Evolutionary conservation across 345 rosid species (phyloP), one percentile per base, ranked within the genome.

Genomic region (Gossypium ekmanianum): DNA sequence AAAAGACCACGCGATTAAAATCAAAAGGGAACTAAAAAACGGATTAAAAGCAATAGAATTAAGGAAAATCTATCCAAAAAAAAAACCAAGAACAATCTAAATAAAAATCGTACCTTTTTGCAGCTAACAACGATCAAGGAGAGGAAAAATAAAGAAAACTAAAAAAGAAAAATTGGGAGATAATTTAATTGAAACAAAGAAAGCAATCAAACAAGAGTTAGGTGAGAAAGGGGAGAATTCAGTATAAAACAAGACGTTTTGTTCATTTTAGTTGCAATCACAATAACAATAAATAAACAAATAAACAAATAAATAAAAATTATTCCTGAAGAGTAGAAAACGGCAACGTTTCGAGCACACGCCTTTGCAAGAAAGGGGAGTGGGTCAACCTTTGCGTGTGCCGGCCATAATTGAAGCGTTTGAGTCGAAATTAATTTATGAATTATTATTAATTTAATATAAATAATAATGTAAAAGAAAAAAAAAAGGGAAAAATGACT

Each of bases 331-430:
- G 18, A 24, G 22, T 11, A 34, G 66, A 9, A 78, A 78, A 82
- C 85, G 89, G 71, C 87, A 81, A 51, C 89, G 87, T 86, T 87
- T 47, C 54, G 0, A 71, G n/a, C 87, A 86, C 89, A 82, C 84
- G 84, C 83, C 81, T 48, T 43, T 18, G 27, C 61, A 58, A 3
- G 52, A 61, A 2, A 13, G 9, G 2, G 22, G 27, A 2, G 9
- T 47, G 3, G 7, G 27, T 70, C 73, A 70, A 70, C 61, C 10
- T 27, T 29, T 4, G 73, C 73, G 73, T 29, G 73, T 70, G 73
- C 48, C 27, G 10, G 61, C 26, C 73, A 70, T 70, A 50, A 44
- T 68, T 4, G 41, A 45, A 45, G 41, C 5, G 41, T 5, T 34
- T 34, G 41, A 34, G 41, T 34, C 41, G 7, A 34, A 34, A 34